Evolutionary conservation across 164 flowering plant species (phyloP).

Genomic region (Amborella trichopoda): DNA sequence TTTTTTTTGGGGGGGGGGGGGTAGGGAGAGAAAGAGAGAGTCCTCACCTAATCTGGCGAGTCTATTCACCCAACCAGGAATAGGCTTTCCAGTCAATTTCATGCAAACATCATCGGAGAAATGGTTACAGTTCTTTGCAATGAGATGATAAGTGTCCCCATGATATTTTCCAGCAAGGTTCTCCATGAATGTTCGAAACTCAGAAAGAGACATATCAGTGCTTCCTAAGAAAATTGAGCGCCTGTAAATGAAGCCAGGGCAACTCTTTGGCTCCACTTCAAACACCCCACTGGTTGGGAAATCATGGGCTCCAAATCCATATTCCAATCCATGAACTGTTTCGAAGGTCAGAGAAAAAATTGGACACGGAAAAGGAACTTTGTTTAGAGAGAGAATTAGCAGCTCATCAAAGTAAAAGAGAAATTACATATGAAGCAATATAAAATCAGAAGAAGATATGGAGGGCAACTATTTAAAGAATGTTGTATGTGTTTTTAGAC

Average conservation of each 20-base stretch:
- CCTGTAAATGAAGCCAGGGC: conserved; percentile 87
- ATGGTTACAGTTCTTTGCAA: conserved; percentile 95
- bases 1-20: too few species aligned
- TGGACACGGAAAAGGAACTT: too few species aligned
- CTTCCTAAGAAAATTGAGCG: conserved; percentile 68
- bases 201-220: conserved; percentile 59
- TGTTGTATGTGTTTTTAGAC: too few species aligned
- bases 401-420: too few species aligned
- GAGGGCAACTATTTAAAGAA: too few species aligned
- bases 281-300: conserved; percentile 85
- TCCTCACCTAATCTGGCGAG: conserved; percentile 73
- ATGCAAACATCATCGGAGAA: conserved; percentile 71
- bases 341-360: too few species aligned
- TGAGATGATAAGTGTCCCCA: conserved; percentile 85
- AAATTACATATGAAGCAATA: too few species aligned
- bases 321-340: conserved; percentile 81
- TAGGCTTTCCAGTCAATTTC: conserved; percentile 72
- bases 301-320: conserved; percentile 94
- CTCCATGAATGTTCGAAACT: conserved; percentile 67
- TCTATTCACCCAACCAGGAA: conserved; percentile 97
- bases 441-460: too few species aligned
- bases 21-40: not conserved
- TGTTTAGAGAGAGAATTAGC: too few species aligned
- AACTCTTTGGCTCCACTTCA: conserved; percentile 92
- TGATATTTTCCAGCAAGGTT: conserved; percentile 58